Conservation (phyloP, 148 eudicot species). For the Spergularia bocconei region DNA sequence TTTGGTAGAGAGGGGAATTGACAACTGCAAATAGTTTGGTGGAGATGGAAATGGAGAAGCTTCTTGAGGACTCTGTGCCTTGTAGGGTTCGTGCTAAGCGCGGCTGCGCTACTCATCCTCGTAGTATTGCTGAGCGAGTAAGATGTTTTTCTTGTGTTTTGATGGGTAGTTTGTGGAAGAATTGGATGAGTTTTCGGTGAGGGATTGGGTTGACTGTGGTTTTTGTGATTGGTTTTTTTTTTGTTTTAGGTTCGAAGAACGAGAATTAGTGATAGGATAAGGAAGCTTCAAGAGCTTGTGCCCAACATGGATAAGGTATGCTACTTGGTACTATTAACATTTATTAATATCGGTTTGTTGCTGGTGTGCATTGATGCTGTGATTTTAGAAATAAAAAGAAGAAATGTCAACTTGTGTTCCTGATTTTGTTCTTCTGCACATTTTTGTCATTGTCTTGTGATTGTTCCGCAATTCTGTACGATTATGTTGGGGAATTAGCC, state of each 20-base stretch:
- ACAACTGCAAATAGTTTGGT: conserved; percentile 49
- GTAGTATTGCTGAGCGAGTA: conserved; percentile 97
- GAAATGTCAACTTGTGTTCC: background rate
- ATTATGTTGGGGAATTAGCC: background rate
- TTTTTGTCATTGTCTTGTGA: background rate
- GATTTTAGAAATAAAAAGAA: background rate
- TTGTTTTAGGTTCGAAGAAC: conserved; percentile 75
- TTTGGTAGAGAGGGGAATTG: conserved; percentile 53
- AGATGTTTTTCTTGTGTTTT: background rate
- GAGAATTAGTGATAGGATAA: conserved; percentile 80
- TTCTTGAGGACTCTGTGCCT: conserved; percentile 82
- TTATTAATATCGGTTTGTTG: background rate
- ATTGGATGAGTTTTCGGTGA: background rate
- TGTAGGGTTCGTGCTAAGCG: conserved; percentile 93
- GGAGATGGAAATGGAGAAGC: conserved; percentile 87
- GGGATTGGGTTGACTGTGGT: background rate
- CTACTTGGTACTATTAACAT: background rate
- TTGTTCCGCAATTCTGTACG: background rate
- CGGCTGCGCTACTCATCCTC: conserved; percentile 98
- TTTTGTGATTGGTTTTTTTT: background rate
- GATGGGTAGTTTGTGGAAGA: background rate
- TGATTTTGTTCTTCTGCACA: background rate
- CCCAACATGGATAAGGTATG: conserved; percentile 95
- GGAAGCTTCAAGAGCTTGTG: conserved; percentile 94
- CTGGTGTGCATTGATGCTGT: background rate